Evolutionary conservation across 2,329 filamentous ascomycete genomes (phyloP).

Genomic region (Colletotrichum sansevieriae): DNA sequence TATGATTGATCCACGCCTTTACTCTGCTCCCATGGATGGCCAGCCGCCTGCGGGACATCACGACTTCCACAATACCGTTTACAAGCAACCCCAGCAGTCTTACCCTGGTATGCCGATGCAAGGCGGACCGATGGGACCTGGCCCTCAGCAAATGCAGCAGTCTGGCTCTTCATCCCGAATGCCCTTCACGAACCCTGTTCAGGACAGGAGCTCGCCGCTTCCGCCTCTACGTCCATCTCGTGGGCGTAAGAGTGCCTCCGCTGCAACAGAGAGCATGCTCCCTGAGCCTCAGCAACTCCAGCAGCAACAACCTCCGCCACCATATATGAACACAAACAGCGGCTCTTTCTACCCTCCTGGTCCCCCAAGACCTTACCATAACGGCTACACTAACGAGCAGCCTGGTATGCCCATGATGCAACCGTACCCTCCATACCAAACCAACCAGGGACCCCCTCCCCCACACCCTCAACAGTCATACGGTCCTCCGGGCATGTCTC

Average conservation of each 20-base stretch:
- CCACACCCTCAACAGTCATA: conserved; percentile 28
- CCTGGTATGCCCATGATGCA: conserved; percentile 35
- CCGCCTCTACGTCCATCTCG: conserved; percentile 40
- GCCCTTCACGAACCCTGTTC: conserved; percentile 41
- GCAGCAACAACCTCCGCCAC: conserved; percentile 33
- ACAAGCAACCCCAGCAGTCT: conserved; percentile 31
- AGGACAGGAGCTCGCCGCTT: conserved; percentile 41
- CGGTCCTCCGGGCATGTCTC: conserved; percentile 36
- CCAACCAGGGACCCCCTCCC: conserved; percentile 21
- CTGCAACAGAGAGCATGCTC: conserved; percentile 23
- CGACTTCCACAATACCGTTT: conserved; percentile 34
- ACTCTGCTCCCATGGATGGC: conserved; percentile 40
- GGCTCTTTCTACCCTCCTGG: conserved; percentile 39
- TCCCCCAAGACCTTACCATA: conserved; percentile 39
- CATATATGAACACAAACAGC: conserved; percentile 37
- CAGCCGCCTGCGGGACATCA: conserved; percentile 24
- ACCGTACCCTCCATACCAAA: conserved; percentile 29
- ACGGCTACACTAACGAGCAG: conserved; percentile 36
- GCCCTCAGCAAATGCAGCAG: conserved; percentile 29
- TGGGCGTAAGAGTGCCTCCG: conserved; percentile 32
- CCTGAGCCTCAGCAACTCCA: conserved; percentile 30
- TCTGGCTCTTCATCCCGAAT: conserved; percentile 37
- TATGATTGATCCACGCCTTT: conserved; percentile 39
- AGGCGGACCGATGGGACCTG: conserved; percentile 29
- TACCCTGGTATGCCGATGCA: conserved; percentile 35